Base-by-base conservation (phyloP, 768 basidiomycete species). In the Podaxis sp. region DNA sequence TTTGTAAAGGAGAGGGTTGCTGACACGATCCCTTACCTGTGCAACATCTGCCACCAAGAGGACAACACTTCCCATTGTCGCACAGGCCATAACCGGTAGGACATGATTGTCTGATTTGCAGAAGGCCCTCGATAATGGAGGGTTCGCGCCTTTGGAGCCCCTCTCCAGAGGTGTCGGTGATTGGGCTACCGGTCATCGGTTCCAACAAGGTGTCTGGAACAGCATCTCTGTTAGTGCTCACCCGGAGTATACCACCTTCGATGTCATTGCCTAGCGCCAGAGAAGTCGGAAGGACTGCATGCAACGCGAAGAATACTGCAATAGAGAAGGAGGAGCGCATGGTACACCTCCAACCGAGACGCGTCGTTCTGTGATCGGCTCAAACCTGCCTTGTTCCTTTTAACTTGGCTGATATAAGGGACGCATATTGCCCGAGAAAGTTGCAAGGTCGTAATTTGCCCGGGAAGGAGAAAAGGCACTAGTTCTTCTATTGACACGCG, bases 41-140 rank as follows among this genome's bases (percentile, higher is more conserved):
- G n/a, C 60, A 61, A 36, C 53, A 61, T 25, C 19, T 53, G 1
- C 60, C 52, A 46, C 53, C 60, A 17, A 61, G 17, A 17, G 60
- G 60, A 24, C 60, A 61, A n/a, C 60, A 61, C 43, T 11, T 55
- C 33, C 43, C 29, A 24, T 54, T 61, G 29, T 36, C 37, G 17
- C 60, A 61, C 7, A 37, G 12, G 37, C 60, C 60, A 33, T 33
- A 61, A 7, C 60, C 60, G 11, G 17, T 47, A 3, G 41, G 53
- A 15, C 60, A 61, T 2, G 60, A 55, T 29, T 61, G 60, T 17
- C 60, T 54, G 15, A 36, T 47, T 13, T 46, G 41, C 4, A 61
- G 52, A 46, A 61, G 60, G 29, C 52, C 60, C 41, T 49, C 43
- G 19, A 61, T 61, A 12, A 54, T 38, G 19, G 41, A 41, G 17